phyloP scores from a whole-genome alignment of 1,284 basidiomycete species.

The Ceratobasidium sp. region DNA sequence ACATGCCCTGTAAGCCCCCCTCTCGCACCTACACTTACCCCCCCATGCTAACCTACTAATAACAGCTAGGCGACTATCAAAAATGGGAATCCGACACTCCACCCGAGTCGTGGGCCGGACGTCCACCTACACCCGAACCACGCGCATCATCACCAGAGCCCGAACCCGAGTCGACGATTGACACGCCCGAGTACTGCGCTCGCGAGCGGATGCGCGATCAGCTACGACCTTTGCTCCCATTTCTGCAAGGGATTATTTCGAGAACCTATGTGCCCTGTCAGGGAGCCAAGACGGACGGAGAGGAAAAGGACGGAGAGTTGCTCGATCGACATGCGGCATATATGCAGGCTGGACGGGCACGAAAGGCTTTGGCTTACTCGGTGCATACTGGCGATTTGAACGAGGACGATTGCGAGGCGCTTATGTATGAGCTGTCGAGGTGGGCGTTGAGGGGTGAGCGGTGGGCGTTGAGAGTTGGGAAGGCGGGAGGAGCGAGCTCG shows the following conservation, averaged over 20 bases:
- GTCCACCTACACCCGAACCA: slow-evolving; percentile 44
- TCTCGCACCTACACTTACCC: not conserved
- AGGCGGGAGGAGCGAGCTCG: not conserved
- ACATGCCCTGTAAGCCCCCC: slow-evolving; percentile 43
- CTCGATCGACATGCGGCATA: slow-evolving; percentile 46
- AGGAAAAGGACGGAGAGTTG: not conserved
- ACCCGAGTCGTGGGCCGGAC: slow-evolving; percentile 14
- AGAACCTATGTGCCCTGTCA: slow-evolving; percentile 35
- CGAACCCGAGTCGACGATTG: slow-evolving; percentile 26
- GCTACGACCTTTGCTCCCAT: slow-evolving; percentile 36
- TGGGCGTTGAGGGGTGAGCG: slow-evolving; percentile 49
- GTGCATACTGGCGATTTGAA: slow-evolving; percentile 44
- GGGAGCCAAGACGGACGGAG: not conserved
- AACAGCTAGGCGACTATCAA: slow-evolving; percentile 35
- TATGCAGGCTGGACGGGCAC: slow-evolving; percentile 42
- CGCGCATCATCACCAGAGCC: slow-evolving; percentile 26
- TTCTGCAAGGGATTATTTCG: slow-evolving; percentile 45
- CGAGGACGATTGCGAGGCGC: slow-evolving; percentile 38
- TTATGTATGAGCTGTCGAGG: slow-evolving; percentile 45
- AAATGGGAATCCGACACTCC: slow-evolving; percentile 6
- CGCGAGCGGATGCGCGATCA: slow-evolving; percentile 44
- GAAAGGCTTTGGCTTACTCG: slow-evolving; percentile 37
- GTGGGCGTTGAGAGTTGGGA: slow-evolving; percentile 19
- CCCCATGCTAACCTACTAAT: not conserved
- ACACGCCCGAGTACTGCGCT: slow-evolving; percentile 27